Conservation (phyloP, 345 rosid species). For the Conringia planisiliqua region DNA sequence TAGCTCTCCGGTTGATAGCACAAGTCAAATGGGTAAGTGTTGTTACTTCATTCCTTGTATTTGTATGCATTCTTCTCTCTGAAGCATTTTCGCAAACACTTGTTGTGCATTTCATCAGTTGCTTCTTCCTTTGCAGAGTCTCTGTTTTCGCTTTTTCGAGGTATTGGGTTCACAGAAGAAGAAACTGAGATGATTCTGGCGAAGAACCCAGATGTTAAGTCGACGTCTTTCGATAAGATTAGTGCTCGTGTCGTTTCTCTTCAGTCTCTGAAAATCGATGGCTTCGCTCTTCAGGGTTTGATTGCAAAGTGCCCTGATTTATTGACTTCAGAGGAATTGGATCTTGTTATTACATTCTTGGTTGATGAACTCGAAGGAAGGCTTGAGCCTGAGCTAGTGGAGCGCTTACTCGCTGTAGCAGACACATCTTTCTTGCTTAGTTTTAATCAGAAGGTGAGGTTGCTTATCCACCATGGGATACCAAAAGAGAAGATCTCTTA, state of each 20-base stretch:
- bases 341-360: slow-evolving; percentile 41
- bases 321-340: slow-evolving; percentile 52
- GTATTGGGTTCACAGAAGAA: slow-evolving; percentile 40
- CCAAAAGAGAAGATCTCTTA: slow-evolving; percentile 50
- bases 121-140: slow-evolving; percentile 36
- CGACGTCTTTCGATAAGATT: slow-evolving; percentile 37
- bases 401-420: slow-evolving; percentile 41
- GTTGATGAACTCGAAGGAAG: slow-evolving; percentile 43
- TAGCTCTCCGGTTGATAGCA: not conserved
- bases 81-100: slow-evolving; percentile 30
- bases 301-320: slow-evolving; percentile 47
- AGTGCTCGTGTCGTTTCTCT: slow-evolving; percentile 40
- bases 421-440: slow-evolving; percentile 49
- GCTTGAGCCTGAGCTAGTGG: slow-evolving; percentile 49
- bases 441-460: slow-evolving; percentile 52
- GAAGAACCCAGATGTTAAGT: slow-evolving; percentile 42
- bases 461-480: slow-evolving; percentile 48
- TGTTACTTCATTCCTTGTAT: not conserved
- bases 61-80: not conserved
- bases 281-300: slow-evolving; percentile 45
- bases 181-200: slow-evolving; percentile 38
- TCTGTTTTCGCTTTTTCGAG: slow-evolving; percentile 40
- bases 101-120: not conserved
- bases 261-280: slow-evolving; percentile 48
- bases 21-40: slow-evolving; percentile 34